These are phyloP conservation scores for Cutaneotrichosporon arboriforme DNA, from an alignment of 1,284 basidiomycete species.

Conservation along the genomic window DNA sequence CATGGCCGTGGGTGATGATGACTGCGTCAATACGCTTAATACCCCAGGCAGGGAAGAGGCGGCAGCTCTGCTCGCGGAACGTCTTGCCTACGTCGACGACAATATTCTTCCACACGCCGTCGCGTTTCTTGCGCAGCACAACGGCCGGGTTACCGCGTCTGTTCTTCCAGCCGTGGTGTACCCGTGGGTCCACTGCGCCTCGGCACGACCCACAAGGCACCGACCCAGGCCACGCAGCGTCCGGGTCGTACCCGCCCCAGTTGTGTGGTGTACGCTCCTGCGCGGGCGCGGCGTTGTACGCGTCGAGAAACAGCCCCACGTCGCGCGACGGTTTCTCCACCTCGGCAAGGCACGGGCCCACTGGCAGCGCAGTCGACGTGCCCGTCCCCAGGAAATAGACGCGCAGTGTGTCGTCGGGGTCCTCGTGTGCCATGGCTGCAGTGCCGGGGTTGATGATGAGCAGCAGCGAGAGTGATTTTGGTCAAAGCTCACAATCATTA, in stretches of 20 bases:
- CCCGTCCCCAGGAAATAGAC: conserved; percentile 47
- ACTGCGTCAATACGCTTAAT: conserved; percentile 48
- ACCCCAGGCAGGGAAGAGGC: conserved; percentile 44
- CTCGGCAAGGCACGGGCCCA: conserved; percentile 40
- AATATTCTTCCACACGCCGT: conserved; percentile 38
- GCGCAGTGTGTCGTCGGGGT: conserved; percentile 23
- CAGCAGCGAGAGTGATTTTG: too few relatives aligned
- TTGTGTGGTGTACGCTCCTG: conserved; percentile 4
- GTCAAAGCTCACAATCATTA: too few relatives aligned
- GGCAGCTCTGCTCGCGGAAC: conserved; percentile 45
- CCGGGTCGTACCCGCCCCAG: conserved; percentile 26
- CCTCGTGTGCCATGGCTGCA: background rate
- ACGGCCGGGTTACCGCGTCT: conserved; percentile 44
- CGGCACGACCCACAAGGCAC: conserved; percentile 44
- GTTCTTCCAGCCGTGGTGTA: conserved; percentile 44
- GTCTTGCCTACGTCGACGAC: conserved; percentile 50
- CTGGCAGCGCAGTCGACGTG: conserved; percentile 45
- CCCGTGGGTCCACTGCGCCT: conserved; percentile 34
- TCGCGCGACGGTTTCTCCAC: conserved; percentile 16
- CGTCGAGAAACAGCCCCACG: conserved; percentile 17
- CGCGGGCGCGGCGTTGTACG: conserved; percentile 5
- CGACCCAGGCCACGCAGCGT: conserved; percentile 32
- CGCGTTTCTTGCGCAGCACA: conserved; percentile 23
- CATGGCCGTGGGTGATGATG: conserved; percentile 49
- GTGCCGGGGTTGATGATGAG: too few relatives aligned